Evolutionary conservation across 257 asterid genomes (phyloP).

Genomic region (Primulina tabacum): DNA sequence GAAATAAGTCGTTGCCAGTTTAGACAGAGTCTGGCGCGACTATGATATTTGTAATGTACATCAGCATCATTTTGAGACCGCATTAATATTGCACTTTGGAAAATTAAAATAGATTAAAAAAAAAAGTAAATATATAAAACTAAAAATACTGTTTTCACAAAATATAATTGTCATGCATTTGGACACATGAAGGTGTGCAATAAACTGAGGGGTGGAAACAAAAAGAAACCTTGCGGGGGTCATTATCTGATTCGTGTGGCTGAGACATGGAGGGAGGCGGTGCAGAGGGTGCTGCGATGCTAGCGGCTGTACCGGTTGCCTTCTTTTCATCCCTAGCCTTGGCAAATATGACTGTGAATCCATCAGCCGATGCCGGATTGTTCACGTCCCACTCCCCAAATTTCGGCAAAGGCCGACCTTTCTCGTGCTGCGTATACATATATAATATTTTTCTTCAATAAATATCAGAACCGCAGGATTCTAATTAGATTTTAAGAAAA

Average conservation of each 20-base stretch:
- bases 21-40: no score
- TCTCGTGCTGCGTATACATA: slow-evolving; percentile 13
- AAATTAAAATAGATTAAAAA: no score
- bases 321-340: slow-evolving; percentile 51
- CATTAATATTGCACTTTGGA: no score
- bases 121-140: no score
- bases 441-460: neutral
- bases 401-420: slow-evolving; percentile 33
- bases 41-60: no score
- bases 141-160: no score
- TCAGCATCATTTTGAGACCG: no score
- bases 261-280: slow-evolving; percentile 5
- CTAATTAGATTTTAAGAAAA: no score
- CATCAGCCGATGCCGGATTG: slow-evolving; percentile 31
- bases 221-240: slow-evolving; percentile 25
- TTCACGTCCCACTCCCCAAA: slow-evolving; percentile 34
- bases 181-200: no score
- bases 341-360: slow-evolving; percentile 35
- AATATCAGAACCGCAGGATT: no score
- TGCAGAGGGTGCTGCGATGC: slow-evolving; percentile 18
- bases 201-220: neutral
- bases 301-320: slow-evolving; percentile 20
- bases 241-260: neutral
- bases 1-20: no score
- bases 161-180: no score